Evolutionary conservation across 1,284 basidiomycete species (phyloP), one percentile per base, ranked within the genome.

Genomic region (Ceratobasidium sp.): DNA sequence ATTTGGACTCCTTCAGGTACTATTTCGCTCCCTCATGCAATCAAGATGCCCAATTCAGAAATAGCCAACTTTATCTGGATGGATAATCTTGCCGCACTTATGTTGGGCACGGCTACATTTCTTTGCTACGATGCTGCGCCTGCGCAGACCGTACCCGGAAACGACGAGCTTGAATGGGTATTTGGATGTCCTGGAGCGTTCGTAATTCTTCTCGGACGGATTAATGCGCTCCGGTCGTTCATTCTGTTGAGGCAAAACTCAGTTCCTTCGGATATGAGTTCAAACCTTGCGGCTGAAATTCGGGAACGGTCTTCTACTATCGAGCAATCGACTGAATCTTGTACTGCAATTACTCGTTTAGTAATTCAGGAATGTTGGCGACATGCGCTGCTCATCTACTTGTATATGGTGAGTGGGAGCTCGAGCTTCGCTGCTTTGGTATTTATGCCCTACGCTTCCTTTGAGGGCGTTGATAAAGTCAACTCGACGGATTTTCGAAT

Each of bases 301-400:
- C 15, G 13, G 33, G 40, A 26, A 9, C 68, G 73, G 64, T 15
- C 7, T 9, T 39, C 73, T 9, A 18, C 15, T 15, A 26, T 51
- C 12, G 73, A 77, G 2, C 18, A 28, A 20, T 44, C 53, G 4
- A 28, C n/a, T n/a, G 73, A 68, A 15, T 77, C 73, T 2, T 56
- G 63, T 4, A 28, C 40, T 20, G 18, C n/a, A 13, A 55, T 77
- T 26, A 64, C 51, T 1, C 46, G 53, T 23, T 42, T 77, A 13
- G 73, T 64, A n/a, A 64, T 77, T 18, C 73, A 77, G 15, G 64
- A 77, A 15, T 67, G 73, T n/a, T 77, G 73, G 73, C 49, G 64
- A 15, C 73, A 68, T 40, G 64, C 64, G 4, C 15, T 67, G 39
- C 39, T 77, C 10, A 56, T 68, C 2, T 77, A 77, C 26, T 39